phyloP scores from a whole-genome alignment of 805 yeast genomes.

The Wickerhamiella domercqiae region DNA sequence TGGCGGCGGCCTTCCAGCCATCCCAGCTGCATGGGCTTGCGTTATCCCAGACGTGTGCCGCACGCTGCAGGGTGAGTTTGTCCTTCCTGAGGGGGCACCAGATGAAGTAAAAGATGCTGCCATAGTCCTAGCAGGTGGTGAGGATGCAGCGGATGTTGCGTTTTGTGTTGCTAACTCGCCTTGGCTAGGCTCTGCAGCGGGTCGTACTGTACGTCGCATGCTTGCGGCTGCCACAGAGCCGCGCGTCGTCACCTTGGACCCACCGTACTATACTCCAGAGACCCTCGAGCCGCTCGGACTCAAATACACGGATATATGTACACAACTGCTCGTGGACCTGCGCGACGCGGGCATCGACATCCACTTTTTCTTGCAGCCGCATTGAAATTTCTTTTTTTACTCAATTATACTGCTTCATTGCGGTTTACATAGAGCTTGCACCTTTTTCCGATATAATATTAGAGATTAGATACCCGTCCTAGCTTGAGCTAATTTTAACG shows the following conservation, averaged over 20 bases:
- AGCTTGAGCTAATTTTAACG: neutral
- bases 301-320: constrained; percentile 5
- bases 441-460: neutral
- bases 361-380: neutral
- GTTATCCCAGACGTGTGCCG: constrained; percentile 7
- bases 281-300: constrained; percentile 1
- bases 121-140: neutral
- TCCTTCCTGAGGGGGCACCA: constrained; percentile 1
- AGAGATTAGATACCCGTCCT: neutral
- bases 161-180: constrained; percentile 9
- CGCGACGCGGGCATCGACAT: constrained; percentile 4
- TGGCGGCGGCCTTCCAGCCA: neutral
- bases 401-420: neutral
- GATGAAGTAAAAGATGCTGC: neutral
- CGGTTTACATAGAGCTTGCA: neutral
- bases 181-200: constrained; percentile 14
- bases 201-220: constrained; percentile 4
- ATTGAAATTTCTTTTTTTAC: constrained; percentile 1
- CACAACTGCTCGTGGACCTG: constrained; percentile 7
- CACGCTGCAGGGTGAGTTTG: constrained; percentile 13
- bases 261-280: constrained; percentile 3
- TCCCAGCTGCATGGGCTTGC: constrained; percentile 1
- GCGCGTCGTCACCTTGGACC: neutral
- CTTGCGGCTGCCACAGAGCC: neutral
- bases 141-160: constrained; percentile 1